A percentile compares a stretch with the other conserved stretches of the same genome.
Conservation (phyloP, 2,329 filamentous ascomycete genomes). For the Aspergillus sp. region DNA sequence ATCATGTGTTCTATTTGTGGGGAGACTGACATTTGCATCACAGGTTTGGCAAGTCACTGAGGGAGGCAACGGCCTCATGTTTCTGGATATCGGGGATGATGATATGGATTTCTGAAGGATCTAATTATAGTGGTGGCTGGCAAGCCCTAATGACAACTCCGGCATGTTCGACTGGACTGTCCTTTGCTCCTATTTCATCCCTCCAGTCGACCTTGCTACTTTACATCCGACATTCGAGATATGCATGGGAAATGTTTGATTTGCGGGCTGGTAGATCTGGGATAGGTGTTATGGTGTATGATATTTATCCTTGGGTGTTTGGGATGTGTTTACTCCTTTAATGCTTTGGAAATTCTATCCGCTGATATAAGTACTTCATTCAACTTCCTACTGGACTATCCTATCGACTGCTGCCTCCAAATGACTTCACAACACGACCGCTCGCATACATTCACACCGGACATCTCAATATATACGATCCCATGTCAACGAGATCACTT, state of each 20-base stretch:
- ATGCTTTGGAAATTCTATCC: background rate
- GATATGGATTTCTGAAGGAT: conserved; percentile 47
- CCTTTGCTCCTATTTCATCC: background rate
- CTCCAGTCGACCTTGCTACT: background rate
- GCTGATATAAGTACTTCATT: background rate
- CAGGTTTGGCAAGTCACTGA: conserved; percentile 78
- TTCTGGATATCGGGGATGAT: conserved; percentile 59
- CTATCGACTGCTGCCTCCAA: too few species aligned
- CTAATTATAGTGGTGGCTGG: conserved; percentile 4
- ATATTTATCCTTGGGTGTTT: conserved; percentile 2
- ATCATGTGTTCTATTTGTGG: conserved; percentile 37
- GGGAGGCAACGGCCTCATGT: conserved; percentile 68
- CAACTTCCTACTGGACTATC: background rate
- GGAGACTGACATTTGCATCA: background rate
- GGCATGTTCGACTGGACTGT: conserved; percentile 1
- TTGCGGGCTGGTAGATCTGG: conserved; percentile 7
- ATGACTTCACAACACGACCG: background rate
- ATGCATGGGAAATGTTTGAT: background rate
- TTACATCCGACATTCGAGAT: background rate
- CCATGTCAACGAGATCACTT: background rate
- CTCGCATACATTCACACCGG: background rate
- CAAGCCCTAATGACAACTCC: conserved; percentile 3
- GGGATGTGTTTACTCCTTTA: background rate
- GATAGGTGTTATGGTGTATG: conserved; percentile 12
- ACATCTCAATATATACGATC: conserved; percentile 3